Percentiles rank a stretch among this genome's conserved stretches.
Evolutionary conservation across 1,284 basidiomycete species (phyloP).

Genomic region (Hymenochaete sp.): DNA sequence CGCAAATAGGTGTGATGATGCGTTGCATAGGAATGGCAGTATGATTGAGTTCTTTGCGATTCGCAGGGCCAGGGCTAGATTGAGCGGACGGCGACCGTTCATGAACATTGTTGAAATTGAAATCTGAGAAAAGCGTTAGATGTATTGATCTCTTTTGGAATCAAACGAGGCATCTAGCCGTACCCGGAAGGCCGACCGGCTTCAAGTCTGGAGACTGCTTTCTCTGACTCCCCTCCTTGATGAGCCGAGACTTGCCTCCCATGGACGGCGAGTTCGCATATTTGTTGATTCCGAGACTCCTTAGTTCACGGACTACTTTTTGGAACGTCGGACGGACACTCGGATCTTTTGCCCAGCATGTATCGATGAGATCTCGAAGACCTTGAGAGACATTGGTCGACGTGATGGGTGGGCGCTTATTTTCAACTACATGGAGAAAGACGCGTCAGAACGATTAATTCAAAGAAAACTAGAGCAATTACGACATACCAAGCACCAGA

Average conservation of each 20-base stretch:
- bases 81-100: constrained; percentile 1
- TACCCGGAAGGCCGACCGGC: constrained; percentile 6
- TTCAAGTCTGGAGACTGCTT: constrained; percentile 17
- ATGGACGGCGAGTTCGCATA: constrained; percentile 24
- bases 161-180: neutral
- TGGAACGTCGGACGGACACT: constrained; percentile 39
- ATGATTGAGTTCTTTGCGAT: constrained; percentile 4
- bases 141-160: neutral
- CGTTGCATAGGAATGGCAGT: constrained; percentile 17
- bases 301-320: constrained; percentile 34
- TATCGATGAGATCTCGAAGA: constrained; percentile 33
- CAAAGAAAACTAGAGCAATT: neutral
- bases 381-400: constrained; percentile 22
- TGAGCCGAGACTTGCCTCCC: constrained; percentile 19
- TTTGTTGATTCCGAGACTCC: constrained; percentile 28
- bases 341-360: constrained; percentile 45
- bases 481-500: constrained; percentile 49
- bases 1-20: constrained; percentile 17
- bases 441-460: neutral
- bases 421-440: constrained; percentile 30
- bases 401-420: constrained; percentile 47
- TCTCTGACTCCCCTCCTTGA: constrained; percentile 18
- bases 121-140: neutral
- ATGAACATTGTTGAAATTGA: neutral
- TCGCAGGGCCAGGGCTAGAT: constrained; percentile 6